Percentiles rank a stretch among this genome's conserved stretches.
These are phyloP conservation scores for Gentiana macrophylla DNA, from an alignment of 257 asterid species.

Conservation along the genomic window DNA sequence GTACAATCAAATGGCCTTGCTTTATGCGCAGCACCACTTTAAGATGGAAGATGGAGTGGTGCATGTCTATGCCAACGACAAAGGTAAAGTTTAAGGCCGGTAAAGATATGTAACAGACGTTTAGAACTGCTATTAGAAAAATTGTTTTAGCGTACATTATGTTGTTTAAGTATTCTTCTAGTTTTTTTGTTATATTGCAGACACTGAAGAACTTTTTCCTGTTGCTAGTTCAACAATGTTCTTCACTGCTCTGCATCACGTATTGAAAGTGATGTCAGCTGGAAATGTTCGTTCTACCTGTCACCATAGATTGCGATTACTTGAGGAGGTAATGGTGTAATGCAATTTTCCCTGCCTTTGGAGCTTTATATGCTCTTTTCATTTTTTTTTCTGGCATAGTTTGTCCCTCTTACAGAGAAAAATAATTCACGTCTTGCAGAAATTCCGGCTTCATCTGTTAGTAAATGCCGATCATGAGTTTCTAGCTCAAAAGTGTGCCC, in stretches of 20 bases:
- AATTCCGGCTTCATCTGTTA: conserved; percentile 79
- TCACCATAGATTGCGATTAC: conserved; percentile 74
- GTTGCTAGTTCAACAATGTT: conserved; percentile 72
- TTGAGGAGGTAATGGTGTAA: conserved; percentile 57
- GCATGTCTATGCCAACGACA: conserved; percentile 64
- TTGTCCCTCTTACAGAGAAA: conserved; percentile 10
- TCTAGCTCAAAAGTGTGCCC: conserved; percentile 89
- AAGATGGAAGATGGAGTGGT: conserved; percentile 90
- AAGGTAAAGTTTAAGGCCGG: conserved; percentile 33
- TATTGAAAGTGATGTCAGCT: conserved; percentile 64
- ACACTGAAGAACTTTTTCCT: conserved; percentile 72
- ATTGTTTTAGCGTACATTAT: neutral
- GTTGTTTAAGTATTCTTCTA: neutral
- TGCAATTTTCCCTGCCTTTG: neutral
- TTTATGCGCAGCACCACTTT: conserved; percentile 55
- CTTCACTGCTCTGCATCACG: conserved; percentile 84
- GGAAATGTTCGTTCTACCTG: conserved; percentile 83
- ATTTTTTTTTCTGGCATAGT: conserved; percentile 1
- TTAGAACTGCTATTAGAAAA: neutral
- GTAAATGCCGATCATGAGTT: conserved; percentile 78
- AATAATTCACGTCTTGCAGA: conserved; percentile 31
- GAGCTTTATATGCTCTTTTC: neutral
- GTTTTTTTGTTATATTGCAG: conserved; percentile 20
- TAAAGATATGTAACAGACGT: neutral
- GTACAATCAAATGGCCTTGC: neutral